A percentile compares a stretch with the other conserved stretches of the same genome.
phyloP scores from a whole-genome alignment of 2,329 filamentous ascomycete genomes.

The Colletotrichum orbiculare region DNA sequence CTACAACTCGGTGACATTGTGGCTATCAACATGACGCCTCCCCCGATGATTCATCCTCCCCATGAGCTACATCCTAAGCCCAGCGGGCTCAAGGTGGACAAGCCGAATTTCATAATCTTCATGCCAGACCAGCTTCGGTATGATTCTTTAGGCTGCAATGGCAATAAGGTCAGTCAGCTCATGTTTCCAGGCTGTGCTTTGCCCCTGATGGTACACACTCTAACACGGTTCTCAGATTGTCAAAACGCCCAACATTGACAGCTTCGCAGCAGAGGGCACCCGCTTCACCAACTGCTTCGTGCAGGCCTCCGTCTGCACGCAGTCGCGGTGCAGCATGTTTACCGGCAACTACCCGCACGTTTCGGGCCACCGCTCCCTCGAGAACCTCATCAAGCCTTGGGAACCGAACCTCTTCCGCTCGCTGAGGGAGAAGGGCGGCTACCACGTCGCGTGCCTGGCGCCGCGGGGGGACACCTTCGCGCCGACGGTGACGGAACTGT shows the following conservation, averaged over 20 bases:
- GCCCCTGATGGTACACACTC: neutral
- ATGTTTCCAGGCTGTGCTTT: no score
- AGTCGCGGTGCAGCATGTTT: constrained; percentile 59
- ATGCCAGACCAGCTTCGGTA: constrained; percentile 61
- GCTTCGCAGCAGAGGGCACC: constrained; percentile 49
- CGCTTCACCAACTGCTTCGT: constrained; percentile 58
- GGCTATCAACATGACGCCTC: constrained; percentile 4
- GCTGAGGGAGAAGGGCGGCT: constrained; percentile 53
- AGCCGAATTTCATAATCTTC: constrained; percentile 55
- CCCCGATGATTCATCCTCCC: constrained; percentile 8
- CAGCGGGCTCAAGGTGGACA: constrained; percentile 35
- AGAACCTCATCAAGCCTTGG: constrained; percentile 61
- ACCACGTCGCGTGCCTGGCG: constrained; percentile 58
- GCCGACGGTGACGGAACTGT: constrained; percentile 55
- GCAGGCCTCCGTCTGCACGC: constrained; percentile 58
- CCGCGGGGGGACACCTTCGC: constrained; percentile 56
- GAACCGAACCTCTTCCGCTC: constrained; percentile 58
- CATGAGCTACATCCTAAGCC: constrained; percentile 30
- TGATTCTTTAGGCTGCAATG: constrained; percentile 53
- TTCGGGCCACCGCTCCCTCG: constrained; percentile 55
- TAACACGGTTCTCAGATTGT: constrained; percentile 35
- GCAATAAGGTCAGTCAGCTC: constrained; percentile 26
- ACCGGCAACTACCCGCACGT: constrained; percentile 59
- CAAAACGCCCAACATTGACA: constrained; percentile 55
- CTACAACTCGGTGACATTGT: neutral